A percentile compares a stretch with the other conserved stretches of the same genome.
phyloP scores from a whole-genome alignment of 768 basidiomycete genomes.

The Paxillus ammoniavirescens region DNA sequence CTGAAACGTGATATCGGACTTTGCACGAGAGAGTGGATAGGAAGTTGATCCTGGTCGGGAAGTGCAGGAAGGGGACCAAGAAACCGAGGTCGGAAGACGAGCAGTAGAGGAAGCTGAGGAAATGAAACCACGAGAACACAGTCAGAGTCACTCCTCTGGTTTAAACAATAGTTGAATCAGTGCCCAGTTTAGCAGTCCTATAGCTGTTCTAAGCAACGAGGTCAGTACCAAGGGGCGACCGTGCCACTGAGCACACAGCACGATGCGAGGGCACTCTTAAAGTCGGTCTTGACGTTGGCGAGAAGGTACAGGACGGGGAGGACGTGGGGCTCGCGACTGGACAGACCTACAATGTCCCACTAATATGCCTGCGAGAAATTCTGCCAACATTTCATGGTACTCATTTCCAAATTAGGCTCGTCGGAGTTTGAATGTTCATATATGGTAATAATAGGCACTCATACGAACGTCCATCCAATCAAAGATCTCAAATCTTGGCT shows the following conservation, averaged over 20 bases:
- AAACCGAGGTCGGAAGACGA: neutral
- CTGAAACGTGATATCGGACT: conserved; percentile 1
- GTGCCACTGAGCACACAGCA: conserved; percentile 9
- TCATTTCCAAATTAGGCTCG: conserved; percentile 9
- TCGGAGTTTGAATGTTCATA: conserved; percentile 29
- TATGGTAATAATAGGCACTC: too few relatives aligned
- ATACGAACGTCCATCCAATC: neutral
- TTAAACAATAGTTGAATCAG: conserved; percentile 10
- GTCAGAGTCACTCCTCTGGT: neutral
- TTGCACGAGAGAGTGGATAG: neutral
- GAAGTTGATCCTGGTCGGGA: neutral
- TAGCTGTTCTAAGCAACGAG: neutral
- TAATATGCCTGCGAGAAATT: neutral
- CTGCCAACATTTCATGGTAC: conserved; percentile 8
- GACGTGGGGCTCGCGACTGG: conserved; percentile 5
- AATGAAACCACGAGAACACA: neutral
- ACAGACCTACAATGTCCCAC: neutral
- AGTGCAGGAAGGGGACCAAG: neutral
- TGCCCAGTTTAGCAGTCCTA: conserved; percentile 16
- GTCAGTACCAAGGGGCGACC: conserved; percentile 3
- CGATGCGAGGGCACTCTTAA: neutral
- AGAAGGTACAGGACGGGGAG: conserved; percentile 5
- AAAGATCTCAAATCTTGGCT: neutral
- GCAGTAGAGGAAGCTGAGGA: neutral
- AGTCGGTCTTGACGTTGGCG: conserved; percentile 3